phyloP scores from a whole-genome alignment of 2,329 filamentous ascomycete genomes.

The Diaporthe citrichinensis region DNA sequence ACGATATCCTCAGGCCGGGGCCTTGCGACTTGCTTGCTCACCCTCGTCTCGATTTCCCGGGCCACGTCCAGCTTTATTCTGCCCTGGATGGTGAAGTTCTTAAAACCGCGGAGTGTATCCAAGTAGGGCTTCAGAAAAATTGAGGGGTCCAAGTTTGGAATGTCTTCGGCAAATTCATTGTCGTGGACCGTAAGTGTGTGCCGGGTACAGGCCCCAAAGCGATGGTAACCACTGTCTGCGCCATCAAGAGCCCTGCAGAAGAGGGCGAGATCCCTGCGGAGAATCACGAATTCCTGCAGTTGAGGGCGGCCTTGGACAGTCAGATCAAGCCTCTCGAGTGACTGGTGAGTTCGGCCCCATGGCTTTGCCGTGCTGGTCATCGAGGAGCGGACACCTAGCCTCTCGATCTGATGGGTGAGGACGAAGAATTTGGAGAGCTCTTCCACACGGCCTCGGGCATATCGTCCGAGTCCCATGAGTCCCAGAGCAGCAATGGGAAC shows the following conservation, averaged over 20 bases:
- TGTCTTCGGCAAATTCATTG: neutral
- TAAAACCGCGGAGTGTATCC: neutral
- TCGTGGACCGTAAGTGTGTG: neutral
- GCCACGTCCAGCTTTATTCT: neutral
- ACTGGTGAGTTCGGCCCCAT: neutral
- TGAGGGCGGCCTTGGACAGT: neutral
- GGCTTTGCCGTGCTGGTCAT: neutral
- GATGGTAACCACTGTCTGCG: constrained; percentile 6
- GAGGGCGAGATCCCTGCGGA: neutral
- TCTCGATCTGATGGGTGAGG: constrained; percentile 5
- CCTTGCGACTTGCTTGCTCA: neutral
- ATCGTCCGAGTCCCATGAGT: neutral
- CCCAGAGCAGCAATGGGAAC: neutral
- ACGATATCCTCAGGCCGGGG: neutral
- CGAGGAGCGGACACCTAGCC: neutral
- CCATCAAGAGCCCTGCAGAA: constrained; percentile 9
- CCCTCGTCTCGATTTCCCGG: neutral
- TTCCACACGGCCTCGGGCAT: neutral
- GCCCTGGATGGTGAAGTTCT: neutral
- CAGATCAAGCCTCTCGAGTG: neutral
- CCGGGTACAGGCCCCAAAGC: constrained; percentile 10
- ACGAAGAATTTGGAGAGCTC: neutral
- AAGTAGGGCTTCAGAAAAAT: neutral
- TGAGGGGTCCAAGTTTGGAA: neutral
- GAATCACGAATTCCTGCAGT: constrained; percentile 5